phyloP scores from a whole-genome alignment of 2,329 filamentous ascomycete genomes.

The Hymenoscyphus infarciens region DNA sequence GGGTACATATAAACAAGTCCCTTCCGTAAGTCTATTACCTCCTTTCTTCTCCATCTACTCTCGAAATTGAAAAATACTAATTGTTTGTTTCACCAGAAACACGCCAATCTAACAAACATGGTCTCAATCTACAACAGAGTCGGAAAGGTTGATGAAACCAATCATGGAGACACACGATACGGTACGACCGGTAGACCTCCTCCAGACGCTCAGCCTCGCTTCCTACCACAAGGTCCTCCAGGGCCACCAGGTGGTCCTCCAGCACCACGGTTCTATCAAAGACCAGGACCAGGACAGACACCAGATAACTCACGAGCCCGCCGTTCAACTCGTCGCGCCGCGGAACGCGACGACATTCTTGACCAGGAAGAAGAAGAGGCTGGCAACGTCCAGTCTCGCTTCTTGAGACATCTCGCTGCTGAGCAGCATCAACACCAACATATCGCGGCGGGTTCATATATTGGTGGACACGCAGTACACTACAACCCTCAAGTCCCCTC shows the following conservation, averaged over 20 bases:
- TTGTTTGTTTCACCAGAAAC: background rate
- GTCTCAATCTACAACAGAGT: constrained; percentile 12
- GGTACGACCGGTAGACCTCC: constrained; percentile 10
- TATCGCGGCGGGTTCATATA: too few relatives aligned
- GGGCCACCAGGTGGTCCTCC: background rate
- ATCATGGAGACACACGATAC: constrained; percentile 14
- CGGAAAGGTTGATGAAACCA: constrained; percentile 13
- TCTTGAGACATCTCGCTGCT: background rate
- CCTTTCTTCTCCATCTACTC: background rate
- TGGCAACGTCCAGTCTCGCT: background rate
- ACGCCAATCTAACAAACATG: constrained; percentile 9
- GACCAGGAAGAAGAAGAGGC: background rate
- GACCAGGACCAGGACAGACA: background rate
- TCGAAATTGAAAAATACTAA: background rate
- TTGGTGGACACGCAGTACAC: too few relatives aligned
- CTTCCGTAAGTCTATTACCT: constrained; percentile 2
- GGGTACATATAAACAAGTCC: constrained; percentile 14
- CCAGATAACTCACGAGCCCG: background rate
- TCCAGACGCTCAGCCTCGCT: background rate
- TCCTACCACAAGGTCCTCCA: background rate
- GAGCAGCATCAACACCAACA: background rate
- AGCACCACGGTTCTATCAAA: background rate
- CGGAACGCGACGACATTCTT: background rate
- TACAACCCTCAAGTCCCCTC: too few relatives aligned
- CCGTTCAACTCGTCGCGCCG: background rate